These are phyloP conservation scores for Leishmania tropica DNA, from an alignment of 208 protist species.

Conservation along the genomic window DNA sequence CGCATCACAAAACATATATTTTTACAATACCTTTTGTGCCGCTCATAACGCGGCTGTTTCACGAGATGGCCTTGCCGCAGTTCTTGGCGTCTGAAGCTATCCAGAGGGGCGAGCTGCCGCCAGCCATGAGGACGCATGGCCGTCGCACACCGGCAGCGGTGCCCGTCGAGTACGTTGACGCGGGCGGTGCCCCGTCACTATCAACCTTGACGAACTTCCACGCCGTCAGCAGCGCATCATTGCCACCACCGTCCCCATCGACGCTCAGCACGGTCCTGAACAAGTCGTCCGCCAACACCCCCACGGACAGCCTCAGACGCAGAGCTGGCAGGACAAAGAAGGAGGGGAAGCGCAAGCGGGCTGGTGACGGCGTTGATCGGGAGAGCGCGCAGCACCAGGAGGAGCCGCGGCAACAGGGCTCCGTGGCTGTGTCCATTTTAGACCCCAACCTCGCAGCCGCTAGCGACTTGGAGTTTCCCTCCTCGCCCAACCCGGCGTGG, in stretches of 20 bases:
- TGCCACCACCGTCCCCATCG: not conserved
- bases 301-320: not conserved
- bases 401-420: not conserved
- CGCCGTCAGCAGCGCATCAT: not conserved
- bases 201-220: not conserved
- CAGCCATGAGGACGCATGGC: not conserved
- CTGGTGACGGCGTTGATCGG: not conserved
- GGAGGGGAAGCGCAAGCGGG: not conserved
- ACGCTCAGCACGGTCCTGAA: not conserved
- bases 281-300: not conserved
- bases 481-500: slow-evolving; percentile 11
- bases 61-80: slow-evolving; percentile 45
- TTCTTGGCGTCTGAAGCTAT: slow-evolving; percentile 39
- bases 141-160: not conserved
- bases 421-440: not conserved
- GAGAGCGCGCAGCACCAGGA: not conserved
- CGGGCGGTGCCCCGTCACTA: not conserved
- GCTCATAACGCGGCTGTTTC: slow-evolving; percentile 49
- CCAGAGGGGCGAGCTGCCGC: slow-evolving; percentile 19
- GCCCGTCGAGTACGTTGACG: slow-evolving; percentile 4
- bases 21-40: slow-evolving; percentile 53
- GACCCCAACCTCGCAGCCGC: not conserved
- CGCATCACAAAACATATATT: slow-evolving; percentile 28
- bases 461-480: not conserved
- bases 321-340: not conserved